Evolutionary conservation across 2,329 filamentous ascomycete species (phyloP).

Genomic region (Fusarium hostae): DNA sequence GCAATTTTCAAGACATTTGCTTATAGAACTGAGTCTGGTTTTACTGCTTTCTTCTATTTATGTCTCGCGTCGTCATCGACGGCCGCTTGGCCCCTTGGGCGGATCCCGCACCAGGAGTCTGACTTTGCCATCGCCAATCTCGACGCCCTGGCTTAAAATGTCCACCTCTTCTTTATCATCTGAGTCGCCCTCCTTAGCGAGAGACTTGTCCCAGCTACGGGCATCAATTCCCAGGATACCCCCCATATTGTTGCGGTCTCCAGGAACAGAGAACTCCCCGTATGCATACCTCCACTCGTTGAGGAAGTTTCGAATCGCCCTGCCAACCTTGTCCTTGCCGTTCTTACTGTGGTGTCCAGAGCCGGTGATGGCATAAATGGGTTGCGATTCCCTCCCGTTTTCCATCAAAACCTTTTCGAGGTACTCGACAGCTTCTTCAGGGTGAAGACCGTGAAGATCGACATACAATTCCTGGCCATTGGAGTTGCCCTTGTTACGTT

Average conservation of each 20-base stretch:
- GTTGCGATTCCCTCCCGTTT: slow-evolving; percentile 76
- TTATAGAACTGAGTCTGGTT: slow-evolving; percentile 40
- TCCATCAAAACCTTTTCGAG: slow-evolving; percentile 88
- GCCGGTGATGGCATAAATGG: slow-evolving; percentile 95
- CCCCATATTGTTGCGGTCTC: slow-evolving; percentile 85
- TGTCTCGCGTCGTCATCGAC: slow-evolving; percentile 51
- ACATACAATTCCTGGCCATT: slow-evolving; percentile 83
- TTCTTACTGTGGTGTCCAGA: slow-evolving; percentile 99
- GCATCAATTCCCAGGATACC: slow-evolving; percentile 78
- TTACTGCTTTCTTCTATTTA: slow-evolving; percentile 49
- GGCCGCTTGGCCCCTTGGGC: slow-evolving; percentile 65
- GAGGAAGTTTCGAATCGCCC: slow-evolving; percentile 88
- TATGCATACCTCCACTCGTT: slow-evolving; percentile 97
- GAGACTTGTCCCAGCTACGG: slow-evolving; percentile 72
- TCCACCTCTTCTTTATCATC: slow-evolving; percentile 61
- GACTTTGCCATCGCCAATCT: slow-evolving; percentile 75
- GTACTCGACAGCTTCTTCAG: slow-evolving; percentile 95
- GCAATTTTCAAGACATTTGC: background rate
- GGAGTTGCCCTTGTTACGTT: slow-evolving; percentile 79
- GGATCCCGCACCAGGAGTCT: slow-evolving; percentile 71
- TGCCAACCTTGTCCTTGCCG: slow-evolving; percentile 98
- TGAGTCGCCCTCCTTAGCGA: slow-evolving; percentile 59
- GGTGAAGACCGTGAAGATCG: slow-evolving; percentile 97
- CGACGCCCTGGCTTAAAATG: slow-evolving; percentile 72
- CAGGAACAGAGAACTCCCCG: slow-evolving; percentile 94